A percentile compares a stretch with the other conserved stretches of the same genome.
These are phyloP conservation scores for Sanghuangporus sanghuang DNA, from an alignment of 1,284 basidiomycete species.

Conservation along the genomic window DNA sequence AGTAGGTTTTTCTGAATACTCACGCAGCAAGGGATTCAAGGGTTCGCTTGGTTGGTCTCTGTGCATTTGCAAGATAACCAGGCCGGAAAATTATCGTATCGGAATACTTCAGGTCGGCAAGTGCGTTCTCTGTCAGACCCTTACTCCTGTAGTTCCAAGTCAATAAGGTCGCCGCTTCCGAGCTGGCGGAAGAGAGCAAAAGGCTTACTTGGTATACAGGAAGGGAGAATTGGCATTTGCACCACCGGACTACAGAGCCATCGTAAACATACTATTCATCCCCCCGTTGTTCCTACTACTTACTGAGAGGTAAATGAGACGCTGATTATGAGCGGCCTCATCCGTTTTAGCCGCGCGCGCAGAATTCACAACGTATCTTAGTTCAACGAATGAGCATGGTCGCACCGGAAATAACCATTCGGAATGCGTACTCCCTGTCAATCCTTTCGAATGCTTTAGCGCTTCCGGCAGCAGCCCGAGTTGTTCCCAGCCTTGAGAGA, in stretches of 20 bases:
- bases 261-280: neutral
- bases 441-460: conserved; percentile 31
- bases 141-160: conserved; percentile 25
- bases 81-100: conserved; percentile 34
- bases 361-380: conserved; percentile 33
- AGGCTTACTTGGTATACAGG: conserved; percentile 23
- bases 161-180: neutral
- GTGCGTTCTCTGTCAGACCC: conserved; percentile 35
- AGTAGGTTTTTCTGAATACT: neutral
- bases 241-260: conserved; percentile 19
- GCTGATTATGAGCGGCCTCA: conserved; percentile 23
- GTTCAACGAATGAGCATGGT: neutral
- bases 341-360: conserved; percentile 29
- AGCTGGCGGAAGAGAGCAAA: neutral
- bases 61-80: conserved; percentile 26
- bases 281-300: neutral
- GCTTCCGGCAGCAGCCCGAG: conserved; percentile 30
- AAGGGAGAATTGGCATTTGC: conserved; percentile 25
- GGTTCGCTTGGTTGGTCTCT: conserved; percentile 19
- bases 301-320: conserved; percentile 33
- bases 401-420: neutral
- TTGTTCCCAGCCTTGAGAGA: conserved; percentile 27
- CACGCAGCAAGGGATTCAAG: conserved; percentile 23
- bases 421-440: conserved; percentile 27
- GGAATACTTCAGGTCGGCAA: conserved; percentile 31